A percentile compares a stretch with the other conserved stretches of the same genome.
Evolutionary conservation across 306 rosid species (phyloP).

Genomic region (Begonia fuchsioides): DNA sequence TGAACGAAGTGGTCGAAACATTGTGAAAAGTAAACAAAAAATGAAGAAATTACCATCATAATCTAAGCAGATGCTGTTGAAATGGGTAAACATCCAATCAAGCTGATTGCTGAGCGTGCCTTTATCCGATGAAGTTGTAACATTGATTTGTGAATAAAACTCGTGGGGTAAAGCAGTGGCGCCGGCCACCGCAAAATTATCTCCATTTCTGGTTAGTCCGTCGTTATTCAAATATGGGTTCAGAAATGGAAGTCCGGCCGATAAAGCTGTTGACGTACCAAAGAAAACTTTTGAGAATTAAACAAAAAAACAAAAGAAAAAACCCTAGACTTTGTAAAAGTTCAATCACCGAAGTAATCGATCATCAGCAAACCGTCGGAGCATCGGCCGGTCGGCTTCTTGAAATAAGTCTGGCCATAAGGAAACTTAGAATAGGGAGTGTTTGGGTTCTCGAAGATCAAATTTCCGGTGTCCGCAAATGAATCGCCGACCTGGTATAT

Average conservation of each 20-base stretch:
- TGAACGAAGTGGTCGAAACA: too few species aligned
- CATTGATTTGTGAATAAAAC: neutral
- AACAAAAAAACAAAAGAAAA: too few species aligned
- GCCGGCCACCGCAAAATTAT: slow-evolving; percentile 13
- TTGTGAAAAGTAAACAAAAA: too few species aligned
- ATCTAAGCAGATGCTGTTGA: neutral
- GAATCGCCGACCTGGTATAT: slow-evolving; percentile 12
- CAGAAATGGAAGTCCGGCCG: slow-evolving; percentile 9
- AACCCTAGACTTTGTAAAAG: too few species aligned
- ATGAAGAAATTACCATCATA: neutral
- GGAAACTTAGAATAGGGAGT: slow-evolving; percentile 4
- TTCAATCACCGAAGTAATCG: slow-evolving; percentile 5
- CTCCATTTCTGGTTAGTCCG: slow-evolving; percentile 3
- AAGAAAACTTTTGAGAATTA: neutral
- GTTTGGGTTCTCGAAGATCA: slow-evolving; percentile 1
- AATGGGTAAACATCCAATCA: slow-evolving; percentile 12
- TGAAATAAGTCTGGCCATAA: slow-evolving; percentile 11
- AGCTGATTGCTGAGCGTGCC: slow-evolving; percentile 5
- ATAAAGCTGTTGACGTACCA: slow-evolving; percentile 1
- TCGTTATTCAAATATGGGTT: slow-evolving; percentile 4
- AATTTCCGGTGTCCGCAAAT: slow-evolving; percentile 4
- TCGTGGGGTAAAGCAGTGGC: slow-evolving; percentile 8
- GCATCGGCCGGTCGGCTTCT: slow-evolving; percentile 4
- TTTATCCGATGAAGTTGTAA: neutral
- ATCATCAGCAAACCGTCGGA: slow-evolving; percentile 9